Evolutionary conservation across 2,329 filamentous ascomycete genomes (phyloP), one percentile per base, ranked within the genome.

Genomic region (Botrytis fragariae): DNA sequence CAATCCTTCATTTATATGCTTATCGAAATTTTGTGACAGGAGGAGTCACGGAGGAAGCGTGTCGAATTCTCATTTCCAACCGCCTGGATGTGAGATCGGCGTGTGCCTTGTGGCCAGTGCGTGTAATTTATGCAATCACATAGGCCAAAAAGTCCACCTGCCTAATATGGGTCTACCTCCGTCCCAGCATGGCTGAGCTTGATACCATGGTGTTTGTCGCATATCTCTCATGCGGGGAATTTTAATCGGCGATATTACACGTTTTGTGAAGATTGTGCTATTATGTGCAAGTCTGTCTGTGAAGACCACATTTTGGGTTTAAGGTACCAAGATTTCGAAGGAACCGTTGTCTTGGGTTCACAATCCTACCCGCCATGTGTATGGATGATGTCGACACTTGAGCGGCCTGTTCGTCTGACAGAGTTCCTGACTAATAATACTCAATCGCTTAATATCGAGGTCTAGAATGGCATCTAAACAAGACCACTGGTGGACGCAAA

Each of bases 81-180:
- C 59, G 59, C 59, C 59, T 61, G 20, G 35, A 61, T 61, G 35
- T 61, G 57, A 61, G 59, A 61, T 39, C 59, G 59, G 12, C 59
- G 59, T 61, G 59, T 61, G 59, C 59, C 59, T 39, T 61, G 59
- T 61, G 59, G 59, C 35, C 59, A 61, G 59, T 61, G 59, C 59
- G 59, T 61, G 35, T 61, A 61, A 61, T 39, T 39, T 61, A 5
- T 39, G 20, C 59, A 61, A 16, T 61, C 59, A 39, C 59, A 61
- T n/a, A 37, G 32, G 10, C 35, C 22, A 61, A 10, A n/a, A 39
- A 61, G n/a, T 61, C 8, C 22, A 61, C 35, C 59, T 61, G 59
- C 59, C 59, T 61, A 39, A n/a, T 35, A 25, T 61, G 59, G 59
- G 22, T 37, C 22, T 61, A 61, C 25, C 14, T 35, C 37, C 59